A percentile compares a stretch with the other conserved stretches of the same genome.
These are phyloP conservation scores for Trifolium pratense DNA, from an alignment of 306 rosid species.

Conservation along the genomic window DNA sequence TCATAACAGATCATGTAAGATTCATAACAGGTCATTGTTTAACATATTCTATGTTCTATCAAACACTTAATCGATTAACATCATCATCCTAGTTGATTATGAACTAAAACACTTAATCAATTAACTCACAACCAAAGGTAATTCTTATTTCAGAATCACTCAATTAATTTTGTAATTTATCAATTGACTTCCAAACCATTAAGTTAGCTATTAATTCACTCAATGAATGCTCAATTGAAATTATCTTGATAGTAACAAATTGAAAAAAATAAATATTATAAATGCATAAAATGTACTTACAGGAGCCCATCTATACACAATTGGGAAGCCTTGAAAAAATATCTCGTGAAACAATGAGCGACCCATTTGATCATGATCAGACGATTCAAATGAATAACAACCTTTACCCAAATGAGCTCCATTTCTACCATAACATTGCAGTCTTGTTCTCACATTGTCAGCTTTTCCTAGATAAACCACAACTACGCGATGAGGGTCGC, in stretches of 20 bases:
- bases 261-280: neutral
- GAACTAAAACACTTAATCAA: neutral
- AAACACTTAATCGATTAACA: neutral
- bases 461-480: conserved; percentile 81
- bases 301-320: conserved; percentile 85
- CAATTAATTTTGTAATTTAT: neutral
- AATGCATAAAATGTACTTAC: conserved; percentile 53
- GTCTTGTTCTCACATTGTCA: conserved; percentile 69
- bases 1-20: too few species aligned
- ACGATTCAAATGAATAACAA: conserved; percentile 19
- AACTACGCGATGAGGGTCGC: conserved; percentile 46
- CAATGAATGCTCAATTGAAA: neutral
- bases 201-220: neutral
- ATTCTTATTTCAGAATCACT: neutral
- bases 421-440: conserved; percentile 72
- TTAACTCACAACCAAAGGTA: neutral
- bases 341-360: conserved; percentile 65
- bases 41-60: too few species aligned
- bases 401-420: conserved; percentile 74
- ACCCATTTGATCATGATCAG: conserved; percentile 48
- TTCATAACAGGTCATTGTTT: too few species aligned
- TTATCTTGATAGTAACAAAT: neutral
- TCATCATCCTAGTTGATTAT: neutral
- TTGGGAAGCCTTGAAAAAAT: conserved; percentile 60
- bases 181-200: neutral